A percentile compares a stretch with the other conserved stretches of the same genome.
Conservation (phyloP, 805 yeast species). For the Cyberlindnera veronae region DNA sequence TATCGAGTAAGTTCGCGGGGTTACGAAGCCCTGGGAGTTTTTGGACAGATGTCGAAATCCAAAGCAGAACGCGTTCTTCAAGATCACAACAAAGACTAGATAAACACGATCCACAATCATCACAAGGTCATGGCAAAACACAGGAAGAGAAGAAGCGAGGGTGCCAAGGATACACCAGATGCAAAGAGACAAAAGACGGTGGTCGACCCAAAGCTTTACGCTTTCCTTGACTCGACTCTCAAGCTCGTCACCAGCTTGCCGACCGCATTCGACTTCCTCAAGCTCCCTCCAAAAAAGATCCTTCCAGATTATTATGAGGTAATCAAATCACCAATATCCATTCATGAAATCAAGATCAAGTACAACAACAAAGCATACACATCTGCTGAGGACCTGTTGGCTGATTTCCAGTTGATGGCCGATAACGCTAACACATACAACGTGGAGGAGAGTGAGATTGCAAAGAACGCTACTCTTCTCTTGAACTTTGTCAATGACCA, state of each 20-base stretch:
- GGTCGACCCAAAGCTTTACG: constrained; percentile 20
- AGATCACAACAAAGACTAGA: not conserved
- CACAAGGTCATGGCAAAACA: not conserved
- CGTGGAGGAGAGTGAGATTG: constrained; percentile 62
- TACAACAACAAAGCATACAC: constrained; percentile 32
- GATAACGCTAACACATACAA: constrained; percentile 72
- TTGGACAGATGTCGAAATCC: not conserved
- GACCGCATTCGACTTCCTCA: constrained; percentile 48
- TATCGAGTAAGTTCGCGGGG: not conserved
- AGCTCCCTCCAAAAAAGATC: constrained; percentile 66
- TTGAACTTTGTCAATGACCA: constrained; percentile 54
- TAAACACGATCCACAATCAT: not conserved
- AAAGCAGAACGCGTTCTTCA: not conserved
- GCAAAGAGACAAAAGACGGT: constrained; percentile 20
- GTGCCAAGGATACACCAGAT: constrained; percentile 3
- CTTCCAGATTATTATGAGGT: constrained; percentile 81
- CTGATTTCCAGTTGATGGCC: constrained; percentile 66
- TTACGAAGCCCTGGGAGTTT: too few species aligned
- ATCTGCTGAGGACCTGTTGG: constrained; percentile 39
- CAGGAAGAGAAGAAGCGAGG: constrained; percentile 22
- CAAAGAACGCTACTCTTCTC: constrained; percentile 57
- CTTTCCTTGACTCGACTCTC: constrained; percentile 33
- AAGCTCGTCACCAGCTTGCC: constrained; percentile 34
- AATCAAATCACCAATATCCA: constrained; percentile 62
- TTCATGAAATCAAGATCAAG: constrained; percentile 58